A percentile compares a stretch with the other conserved stretches of the same genome.
phyloP scores from a whole-genome alignment of 805 yeast genomes.

The Torulaspora quercuum region DNA sequence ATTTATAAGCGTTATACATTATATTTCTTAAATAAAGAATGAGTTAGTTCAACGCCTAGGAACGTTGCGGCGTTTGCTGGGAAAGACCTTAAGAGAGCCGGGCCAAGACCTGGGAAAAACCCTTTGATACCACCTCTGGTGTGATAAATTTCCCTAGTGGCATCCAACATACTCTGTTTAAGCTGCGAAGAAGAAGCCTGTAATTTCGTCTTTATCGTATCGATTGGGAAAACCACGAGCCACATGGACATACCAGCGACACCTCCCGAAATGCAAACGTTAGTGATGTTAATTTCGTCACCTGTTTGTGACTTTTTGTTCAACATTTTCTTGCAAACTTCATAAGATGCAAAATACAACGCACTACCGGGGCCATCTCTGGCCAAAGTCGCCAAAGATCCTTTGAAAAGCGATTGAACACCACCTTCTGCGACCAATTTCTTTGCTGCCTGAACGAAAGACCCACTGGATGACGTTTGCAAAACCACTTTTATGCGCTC shows the following conservation, averaged over 20 bases:
- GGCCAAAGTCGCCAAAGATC: slow-evolving; percentile 86
- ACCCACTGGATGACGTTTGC: slow-evolving; percentile 58
- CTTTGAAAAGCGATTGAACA: slow-evolving; percentile 77
- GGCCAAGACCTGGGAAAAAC: slow-evolving; percentile 96
- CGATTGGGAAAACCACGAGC: slow-evolving; percentile 93
- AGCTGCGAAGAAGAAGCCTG: slow-evolving; percentile 36
- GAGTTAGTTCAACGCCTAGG: slow-evolving; percentile 87
- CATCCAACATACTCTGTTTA: slow-evolving; percentile 54
- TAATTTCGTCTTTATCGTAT: slow-evolving; percentile 69
- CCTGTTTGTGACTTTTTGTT: slow-evolving; percentile 42
- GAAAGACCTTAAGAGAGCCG: slow-evolving; percentile 90
- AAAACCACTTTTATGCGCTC: slow-evolving; percentile 92
- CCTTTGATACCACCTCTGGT: slow-evolving; percentile 76
- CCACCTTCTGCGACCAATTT: slow-evolving; percentile 80
- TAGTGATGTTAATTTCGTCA: slow-evolving; percentile 61
- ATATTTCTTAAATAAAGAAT: slow-evolving; percentile 38
- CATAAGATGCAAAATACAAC: slow-evolving; percentile 91
- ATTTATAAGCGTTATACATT: slow-evolving; percentile 26
- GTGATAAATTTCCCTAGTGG: slow-evolving; percentile 63
- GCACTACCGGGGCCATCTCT: slow-evolving; percentile 99
- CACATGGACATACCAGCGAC: slow-evolving; percentile 97
- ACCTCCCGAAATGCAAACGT: slow-evolving; percentile 89
- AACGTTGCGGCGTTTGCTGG: slow-evolving; percentile 99
- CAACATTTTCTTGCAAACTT: slow-evolving; percentile 62
- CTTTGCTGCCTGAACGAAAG: slow-evolving; percentile 47